phyloP scores from a whole-genome alignment of 768 basidiomycete genomes.

The Suillus ampliporus region DNA sequence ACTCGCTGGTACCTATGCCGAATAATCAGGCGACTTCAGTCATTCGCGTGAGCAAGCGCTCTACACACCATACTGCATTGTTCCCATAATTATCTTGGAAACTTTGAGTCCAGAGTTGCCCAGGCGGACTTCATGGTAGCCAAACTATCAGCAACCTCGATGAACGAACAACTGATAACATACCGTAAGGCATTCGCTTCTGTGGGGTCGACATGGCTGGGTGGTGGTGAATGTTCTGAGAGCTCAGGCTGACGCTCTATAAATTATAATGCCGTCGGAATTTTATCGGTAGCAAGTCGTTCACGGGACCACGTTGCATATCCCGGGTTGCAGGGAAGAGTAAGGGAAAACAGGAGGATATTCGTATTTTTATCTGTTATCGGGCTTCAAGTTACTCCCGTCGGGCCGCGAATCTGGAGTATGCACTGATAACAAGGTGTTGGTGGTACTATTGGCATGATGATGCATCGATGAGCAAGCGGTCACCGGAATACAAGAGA shows the following conservation, averaged over 20 bases:
- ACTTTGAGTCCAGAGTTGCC: conserved; percentile 51
- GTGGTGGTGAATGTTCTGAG: background rate
- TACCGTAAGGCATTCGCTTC: conserved; percentile 13
- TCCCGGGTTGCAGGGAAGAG: background rate
- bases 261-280: background rate
- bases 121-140: conserved; percentile 36
- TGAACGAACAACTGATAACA: background rate
- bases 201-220: conserved; percentile 6
- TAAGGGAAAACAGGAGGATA: background rate
- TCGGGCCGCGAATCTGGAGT: background rate
- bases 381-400: background rate
- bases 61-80: conserved; percentile 37
- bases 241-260: background rate
- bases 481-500: too few species aligned
- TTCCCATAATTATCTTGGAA: conserved; percentile 44
- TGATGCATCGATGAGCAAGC: too few species aligned
- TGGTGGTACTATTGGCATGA: too few species aligned
- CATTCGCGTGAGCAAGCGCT: background rate
- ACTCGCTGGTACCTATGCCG: conserved; percentile 15
- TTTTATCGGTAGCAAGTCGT: background rate
- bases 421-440: too few species aligned
- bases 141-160: background rate
- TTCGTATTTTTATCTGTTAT: conserved; percentile 12
- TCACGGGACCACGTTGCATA: background rate
- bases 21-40: background rate